Evolutionary conservation across 352 stramenopile species (phyloP).

Genomic region (Globisporangium viniferum): DNA sequence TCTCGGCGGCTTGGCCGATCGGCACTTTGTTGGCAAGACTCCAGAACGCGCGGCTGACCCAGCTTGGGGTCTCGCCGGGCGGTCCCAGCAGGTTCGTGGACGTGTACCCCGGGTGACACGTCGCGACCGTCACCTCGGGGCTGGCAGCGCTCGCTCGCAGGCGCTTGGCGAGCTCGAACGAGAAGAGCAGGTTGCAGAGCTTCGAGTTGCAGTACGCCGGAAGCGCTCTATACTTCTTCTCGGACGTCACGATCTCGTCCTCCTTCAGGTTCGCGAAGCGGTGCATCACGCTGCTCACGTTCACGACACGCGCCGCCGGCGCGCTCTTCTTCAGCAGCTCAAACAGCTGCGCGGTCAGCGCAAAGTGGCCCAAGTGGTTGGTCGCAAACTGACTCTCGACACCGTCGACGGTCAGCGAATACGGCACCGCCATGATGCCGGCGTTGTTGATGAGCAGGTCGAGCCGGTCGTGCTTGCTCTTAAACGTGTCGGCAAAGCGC

Average conservation of each 20-base stretch:
- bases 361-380: conserved; percentile 31
- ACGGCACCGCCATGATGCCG: conserved; percentile 31
- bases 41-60: conserved; percentile 18
- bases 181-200: conserved; percentile 52
- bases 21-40: conserved; percentile 1
- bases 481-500: conserved; percentile 33
- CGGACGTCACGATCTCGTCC: conserved; percentile 34
- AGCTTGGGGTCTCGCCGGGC: background rate
- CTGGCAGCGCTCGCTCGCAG: conserved; percentile 23
- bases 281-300: conserved; percentile 48
- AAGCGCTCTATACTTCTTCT: conserved; percentile 30
- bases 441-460: conserved; percentile 43
- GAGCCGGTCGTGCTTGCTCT: conserved; percentile 23
- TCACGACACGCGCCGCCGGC: conserved; percentile 32
- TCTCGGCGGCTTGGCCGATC: background rate
- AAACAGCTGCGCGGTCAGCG: conserved; percentile 52
- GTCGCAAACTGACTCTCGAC: conserved; percentile 57
- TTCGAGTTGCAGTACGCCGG: conserved; percentile 48
- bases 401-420: conserved; percentile 32
- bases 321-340: conserved; percentile 27
- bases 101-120: conserved; percentile 34
- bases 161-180: conserved; percentile 34
- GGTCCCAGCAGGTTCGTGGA: conserved; percentile 6
- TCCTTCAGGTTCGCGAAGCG: conserved; percentile 27
- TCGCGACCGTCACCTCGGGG: conserved; percentile 19